Evolutionary conservation across 2,329 filamentous ascomycete genomes (phyloP).

Genomic region (Annulohypoxylon truncatum): DNA sequence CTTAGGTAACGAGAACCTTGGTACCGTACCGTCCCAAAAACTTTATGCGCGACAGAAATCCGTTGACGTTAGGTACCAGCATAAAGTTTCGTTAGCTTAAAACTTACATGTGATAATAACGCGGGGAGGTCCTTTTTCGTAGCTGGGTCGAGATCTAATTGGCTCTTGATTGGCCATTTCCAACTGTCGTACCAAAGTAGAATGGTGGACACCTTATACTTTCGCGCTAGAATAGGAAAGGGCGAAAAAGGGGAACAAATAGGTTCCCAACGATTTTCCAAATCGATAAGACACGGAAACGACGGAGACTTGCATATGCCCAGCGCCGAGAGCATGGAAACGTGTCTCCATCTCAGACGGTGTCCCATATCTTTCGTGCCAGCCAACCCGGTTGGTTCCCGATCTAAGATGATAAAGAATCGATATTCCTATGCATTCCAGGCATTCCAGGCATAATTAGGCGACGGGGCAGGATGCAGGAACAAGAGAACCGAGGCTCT

Average conservation of each 20-base stretch:
- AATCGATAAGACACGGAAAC: slow-evolving; percentile 2
- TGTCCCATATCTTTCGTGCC: not conserved
- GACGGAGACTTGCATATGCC: not conserved
- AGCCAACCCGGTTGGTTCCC: slow-evolving; percentile 21
- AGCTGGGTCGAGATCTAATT: slow-evolving; percentile 12
- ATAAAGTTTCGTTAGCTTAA: slow-evolving; percentile 2
- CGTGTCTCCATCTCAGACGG: slow-evolving; percentile 27
- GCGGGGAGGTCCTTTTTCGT: slow-evolving; percentile 20
- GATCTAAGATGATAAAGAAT: slow-evolving; percentile 5
- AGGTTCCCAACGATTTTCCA: slow-evolving; percentile 15
- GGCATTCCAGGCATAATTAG: slow-evolving; percentile 1
- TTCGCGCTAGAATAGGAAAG: slow-evolving; percentile 7
- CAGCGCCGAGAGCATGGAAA: slow-evolving; percentile 24
- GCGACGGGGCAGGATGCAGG: slow-evolving; percentile 12
- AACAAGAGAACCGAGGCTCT: slow-evolving; percentile 25
- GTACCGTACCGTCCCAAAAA: not conserved
- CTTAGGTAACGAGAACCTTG: slow-evolving; percentile 6
- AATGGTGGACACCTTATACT: not conserved
- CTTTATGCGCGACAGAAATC: slow-evolving; percentile 18
- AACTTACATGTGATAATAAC: slow-evolving; percentile 40
- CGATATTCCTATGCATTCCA: not conserved
- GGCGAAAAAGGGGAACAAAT: not conserved
- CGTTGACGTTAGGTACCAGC: slow-evolving; percentile 35
- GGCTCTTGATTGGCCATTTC: slow-evolving; percentile 6
- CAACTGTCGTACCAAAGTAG: not conserved